These are phyloP conservation scores for Stephanodiscus minutulus DNA, from an alignment of 108 stramenopile genomes.

Conservation along the genomic window DNA sequence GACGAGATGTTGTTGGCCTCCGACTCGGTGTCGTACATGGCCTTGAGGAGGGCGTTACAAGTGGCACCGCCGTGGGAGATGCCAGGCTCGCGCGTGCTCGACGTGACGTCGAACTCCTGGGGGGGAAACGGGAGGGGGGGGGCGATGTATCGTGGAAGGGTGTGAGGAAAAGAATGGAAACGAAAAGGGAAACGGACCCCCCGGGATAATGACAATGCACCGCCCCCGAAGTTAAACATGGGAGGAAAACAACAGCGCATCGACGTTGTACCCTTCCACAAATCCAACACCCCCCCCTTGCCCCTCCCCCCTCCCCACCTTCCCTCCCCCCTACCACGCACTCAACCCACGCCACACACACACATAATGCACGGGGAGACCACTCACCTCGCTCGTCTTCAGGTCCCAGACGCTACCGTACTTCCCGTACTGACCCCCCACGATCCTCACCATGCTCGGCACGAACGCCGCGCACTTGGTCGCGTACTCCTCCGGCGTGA, in stretches of 20 bases:
- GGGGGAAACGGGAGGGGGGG: background rate
- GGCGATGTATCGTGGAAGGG: background rate
- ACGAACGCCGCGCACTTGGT: slow-evolving; percentile 81
- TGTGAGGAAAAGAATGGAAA: background rate
- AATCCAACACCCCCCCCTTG: background rate
- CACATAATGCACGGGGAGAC: background rate
- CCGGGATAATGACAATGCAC: no score
- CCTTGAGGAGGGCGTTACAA: slow-evolving; percentile 83
- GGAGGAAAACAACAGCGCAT: background rate
- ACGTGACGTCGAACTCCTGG: slow-evolving; percentile 42
- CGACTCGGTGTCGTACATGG: slow-evolving; percentile 81
- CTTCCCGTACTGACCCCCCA: slow-evolving; percentile 71
- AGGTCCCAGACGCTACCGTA: slow-evolving; percentile 84
- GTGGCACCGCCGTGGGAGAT: slow-evolving; percentile 83
- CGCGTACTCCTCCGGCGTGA: slow-evolving; percentile 80
- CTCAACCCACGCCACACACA: background rate
- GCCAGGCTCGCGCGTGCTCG: slow-evolving; percentile 56
- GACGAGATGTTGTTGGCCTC: slow-evolving; percentile 43
- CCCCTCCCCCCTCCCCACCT: no score
- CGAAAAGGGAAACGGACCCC: background rate
- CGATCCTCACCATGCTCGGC: slow-evolving; percentile 79
- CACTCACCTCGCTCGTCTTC: slow-evolving; percentile 72
- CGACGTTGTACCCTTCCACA: background rate
- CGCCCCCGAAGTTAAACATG: no score
- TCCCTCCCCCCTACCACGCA: no score